Percentiles rank a stretch among this genome's conserved stretches.
These are phyloP conservation scores for Schizophyllum amplum DNA, from an alignment of 1,284 basidiomycete genomes.

Conservation along the genomic window DNA sequence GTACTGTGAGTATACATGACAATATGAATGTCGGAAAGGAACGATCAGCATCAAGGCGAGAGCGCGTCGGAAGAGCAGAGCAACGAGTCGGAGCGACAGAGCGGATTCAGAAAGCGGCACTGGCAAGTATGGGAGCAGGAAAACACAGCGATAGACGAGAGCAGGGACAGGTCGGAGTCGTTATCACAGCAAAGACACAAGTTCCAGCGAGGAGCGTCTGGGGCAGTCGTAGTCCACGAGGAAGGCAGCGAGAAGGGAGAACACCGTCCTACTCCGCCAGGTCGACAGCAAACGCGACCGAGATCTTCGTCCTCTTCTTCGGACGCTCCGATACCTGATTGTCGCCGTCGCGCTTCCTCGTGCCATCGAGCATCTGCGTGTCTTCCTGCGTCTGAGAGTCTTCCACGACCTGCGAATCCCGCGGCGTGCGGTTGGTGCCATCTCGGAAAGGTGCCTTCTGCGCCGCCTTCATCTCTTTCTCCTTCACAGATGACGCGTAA, in stretches of 20 bases:
- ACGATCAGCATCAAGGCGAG: no score
- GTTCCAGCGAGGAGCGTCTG: background rate
- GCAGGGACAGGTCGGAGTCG: background rate
- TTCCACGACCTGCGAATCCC: background rate
- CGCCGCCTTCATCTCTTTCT: background rate
- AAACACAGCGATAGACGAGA: background rate
- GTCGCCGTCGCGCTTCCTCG: constrained; percentile 13
- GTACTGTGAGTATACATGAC: no score
- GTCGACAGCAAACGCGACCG: constrained; percentile 45
- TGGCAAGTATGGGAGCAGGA: background rate
- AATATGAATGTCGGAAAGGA: no score
- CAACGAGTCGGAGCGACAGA: background rate
- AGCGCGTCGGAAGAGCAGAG: background rate
- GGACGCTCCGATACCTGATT: constrained; percentile 19
- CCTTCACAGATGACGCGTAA: background rate
- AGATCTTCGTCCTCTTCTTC: constrained; percentile 48
- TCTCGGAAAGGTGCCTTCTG: background rate
- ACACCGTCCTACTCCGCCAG: constrained; percentile 37
- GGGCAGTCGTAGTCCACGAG: background rate
- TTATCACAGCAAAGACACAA: background rate
- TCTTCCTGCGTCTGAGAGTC: constrained; percentile 49
- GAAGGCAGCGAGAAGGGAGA: background rate
- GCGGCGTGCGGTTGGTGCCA: background rate
- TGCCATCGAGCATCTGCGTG: constrained; percentile 31
- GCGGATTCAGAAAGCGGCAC: background rate